Base-by-base conservation (phyloP, 805 yeast genomes). In the Priceomyces carsonii region DNA sequence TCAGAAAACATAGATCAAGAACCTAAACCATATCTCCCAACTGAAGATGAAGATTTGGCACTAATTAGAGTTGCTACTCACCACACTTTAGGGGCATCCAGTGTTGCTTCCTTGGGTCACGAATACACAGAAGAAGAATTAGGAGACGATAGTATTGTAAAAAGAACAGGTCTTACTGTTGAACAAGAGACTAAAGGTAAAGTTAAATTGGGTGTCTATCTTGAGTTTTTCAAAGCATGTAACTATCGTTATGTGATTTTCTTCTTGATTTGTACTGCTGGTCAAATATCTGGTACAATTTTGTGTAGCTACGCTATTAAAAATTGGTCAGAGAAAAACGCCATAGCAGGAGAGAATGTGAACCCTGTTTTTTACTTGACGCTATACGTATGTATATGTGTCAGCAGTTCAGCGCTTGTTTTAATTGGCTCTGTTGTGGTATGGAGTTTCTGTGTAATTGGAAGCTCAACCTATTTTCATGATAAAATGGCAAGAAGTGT, bases 161-260 rank as follows among this genome's bases (percentile, higher is more conserved):
- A 16, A n/a, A 36, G 26, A 17, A 30, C 36, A 18, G 36, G 30
- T 7, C 12, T 24, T 10, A 39, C 45, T 6, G 44, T 44, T 18
- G 67, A 70, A 26, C 67, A 58, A 9, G 68, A 75, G n/a, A 80
- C 74, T 24, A 71, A 66, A 26, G 90, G 89, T 2, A 70, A 71
- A 25, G 86, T 83, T 17, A 71, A 75, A 29, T 58, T 70, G 57
- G 53, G 65, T 1, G 78, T 79, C 2, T 81, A 81, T 44, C 38
- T 59, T 25, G 68, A 68, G 10, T 83, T 82, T 53, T 71, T 76
- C 4, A 68, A 71, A 39, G 83, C 89, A 1, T 81, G 87, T 56
- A 29, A 23, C 2, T 27, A 19, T 75, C 80, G 5, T 45, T 63
- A 20, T 18, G 53, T 1, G 82, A 83, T 21, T 73, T 73, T 66